phyloP scores from a whole-genome alignment of 331 rosid species.

The Ulmus americana region DNA sequence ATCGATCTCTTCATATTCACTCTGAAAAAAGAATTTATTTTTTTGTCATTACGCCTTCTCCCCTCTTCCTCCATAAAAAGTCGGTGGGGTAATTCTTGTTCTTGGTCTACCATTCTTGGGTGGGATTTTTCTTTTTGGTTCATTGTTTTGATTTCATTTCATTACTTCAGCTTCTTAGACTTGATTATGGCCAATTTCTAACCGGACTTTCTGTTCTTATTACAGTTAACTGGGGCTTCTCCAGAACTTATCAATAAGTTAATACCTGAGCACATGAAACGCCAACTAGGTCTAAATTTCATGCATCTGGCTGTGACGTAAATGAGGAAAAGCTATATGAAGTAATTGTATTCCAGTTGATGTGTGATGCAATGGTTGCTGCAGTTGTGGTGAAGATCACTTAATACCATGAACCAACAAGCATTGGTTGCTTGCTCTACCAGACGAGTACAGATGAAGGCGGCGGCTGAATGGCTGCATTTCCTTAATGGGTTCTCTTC shows the following conservation, averaged over 20 bases:
- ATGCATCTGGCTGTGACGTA: constrained; percentile 53
- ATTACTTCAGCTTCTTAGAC: not conserved
- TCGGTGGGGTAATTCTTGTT: not conserved
- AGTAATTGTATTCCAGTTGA: constrained; percentile 38
- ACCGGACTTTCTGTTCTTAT: constrained; percentile 8
- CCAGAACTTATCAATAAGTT: constrained; percentile 75
- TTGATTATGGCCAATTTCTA: not conserved
- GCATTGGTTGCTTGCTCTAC: constrained; percentile 33
- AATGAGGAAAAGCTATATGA: constrained; percentile 24
- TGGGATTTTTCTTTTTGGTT: not conserved
- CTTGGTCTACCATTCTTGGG: not conserved
- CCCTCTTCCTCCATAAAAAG: not conserved
- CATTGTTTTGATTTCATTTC: not conserved
- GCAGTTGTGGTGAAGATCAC: constrained; percentile 52
- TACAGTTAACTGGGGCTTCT: constrained; percentile 70
- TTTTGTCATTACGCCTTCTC: too few species aligned
- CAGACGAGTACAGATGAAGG: constrained; percentile 23
- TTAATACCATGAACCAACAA: constrained; percentile 34
- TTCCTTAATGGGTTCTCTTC: constrained; percentile 42
- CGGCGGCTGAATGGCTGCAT: constrained; percentile 42
- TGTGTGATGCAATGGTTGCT: constrained; percentile 40
- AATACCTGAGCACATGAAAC: constrained; percentile 85
- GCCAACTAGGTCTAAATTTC: constrained; percentile 62
- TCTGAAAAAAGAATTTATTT: too few species aligned
- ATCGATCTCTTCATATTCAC: too few species aligned